Evolutionary conservation across 2,329 filamentous ascomycete genomes (phyloP), one percentile per base, ranked within the genome.

Genomic region (Elsinoe fawcettii): DNA sequence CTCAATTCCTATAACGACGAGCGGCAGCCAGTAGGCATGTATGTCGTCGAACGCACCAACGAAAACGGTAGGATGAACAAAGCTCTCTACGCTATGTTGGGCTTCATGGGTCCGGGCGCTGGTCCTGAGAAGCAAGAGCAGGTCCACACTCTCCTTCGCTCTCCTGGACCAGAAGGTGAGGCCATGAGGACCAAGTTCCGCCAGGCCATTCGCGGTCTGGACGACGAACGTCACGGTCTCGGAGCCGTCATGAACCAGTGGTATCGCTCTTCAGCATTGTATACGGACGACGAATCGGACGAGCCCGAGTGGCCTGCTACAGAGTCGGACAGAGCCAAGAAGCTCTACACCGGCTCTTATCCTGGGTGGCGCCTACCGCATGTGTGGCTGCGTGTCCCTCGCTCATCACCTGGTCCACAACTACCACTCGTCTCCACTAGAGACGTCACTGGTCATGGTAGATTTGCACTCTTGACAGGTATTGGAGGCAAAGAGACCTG

Each of bases 321-420:
- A 5, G 44, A 49, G 20, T 49, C 44, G 14, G 74, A 81, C 59
- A 65, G 69, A 0, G 71, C 77, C 4, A 63, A 75, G 11, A 64
- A 75, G 37, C 70, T 79, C 60, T 66, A 72, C 32, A 71, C 73
- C 36, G 76, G 67, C 51, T 85, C 83, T 2, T 82, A 77, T 62
- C 83, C 83, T 0, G 84, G 83, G 6, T 73, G 73, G 27, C 72
- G 82, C 1, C 67, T 85, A 20, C 83, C 84, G 4, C 83, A 87
- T 66, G 82, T 74, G 0, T 86, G 83, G 83, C 69, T 86, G 14
- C 80, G 82, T 67, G 64, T 73, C 55, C 69, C 70, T 12, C n/a
- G 44, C 12, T 16, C 12, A 9, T 22, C 25, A n/a, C 44, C 44
- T 6, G 18, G 20, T 14, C 18, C 18, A n/a, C 20, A 14, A 6